phyloP scores from a whole-genome alignment of 768 basidiomycete species.

The Suillus lakei region DNA sequence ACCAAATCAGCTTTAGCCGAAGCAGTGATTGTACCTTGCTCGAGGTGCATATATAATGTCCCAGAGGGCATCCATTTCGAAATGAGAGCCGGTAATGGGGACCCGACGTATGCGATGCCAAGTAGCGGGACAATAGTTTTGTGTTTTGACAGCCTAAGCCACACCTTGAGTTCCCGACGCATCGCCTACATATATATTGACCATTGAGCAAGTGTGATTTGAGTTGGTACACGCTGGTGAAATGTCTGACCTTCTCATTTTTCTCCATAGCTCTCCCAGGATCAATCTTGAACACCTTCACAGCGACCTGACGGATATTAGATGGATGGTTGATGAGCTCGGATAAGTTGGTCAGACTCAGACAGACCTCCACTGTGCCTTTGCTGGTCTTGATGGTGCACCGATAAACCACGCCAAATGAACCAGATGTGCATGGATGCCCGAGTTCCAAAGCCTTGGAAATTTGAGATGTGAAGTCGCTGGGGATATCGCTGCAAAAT shows the following conservation, averaged over 20 bases:
- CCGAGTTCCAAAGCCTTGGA: neutral
- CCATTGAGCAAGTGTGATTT: neutral
- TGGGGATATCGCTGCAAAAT: neutral
- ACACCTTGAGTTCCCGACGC: slow-evolving; percentile 13
- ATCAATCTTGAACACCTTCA: neutral
- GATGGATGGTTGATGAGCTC: neutral
- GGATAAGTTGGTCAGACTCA: neutral
- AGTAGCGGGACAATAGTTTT: slow-evolving; percentile 24
- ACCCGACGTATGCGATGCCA: slow-evolving; percentile 12
- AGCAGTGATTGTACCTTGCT: too few relatives aligned
- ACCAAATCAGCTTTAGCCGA: neutral
- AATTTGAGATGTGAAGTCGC: neutral
- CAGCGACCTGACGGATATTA: neutral
- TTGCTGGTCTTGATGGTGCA: neutral
- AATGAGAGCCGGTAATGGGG: neutral
- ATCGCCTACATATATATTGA: neutral
- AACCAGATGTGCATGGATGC: neutral
- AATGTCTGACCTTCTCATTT: neutral
- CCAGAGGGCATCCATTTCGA: neutral
- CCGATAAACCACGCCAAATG: neutral
- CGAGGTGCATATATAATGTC: neutral
- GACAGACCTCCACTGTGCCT: neutral
- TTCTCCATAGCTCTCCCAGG: neutral
- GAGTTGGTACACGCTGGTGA: neutral
- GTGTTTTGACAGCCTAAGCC: slow-evolving; percentile 20